These are phyloP conservation scores for Rhizophagus prolifer DNA, from an alignment of 192 early-diverging fungal species.

Conservation along the genomic window DNA sequence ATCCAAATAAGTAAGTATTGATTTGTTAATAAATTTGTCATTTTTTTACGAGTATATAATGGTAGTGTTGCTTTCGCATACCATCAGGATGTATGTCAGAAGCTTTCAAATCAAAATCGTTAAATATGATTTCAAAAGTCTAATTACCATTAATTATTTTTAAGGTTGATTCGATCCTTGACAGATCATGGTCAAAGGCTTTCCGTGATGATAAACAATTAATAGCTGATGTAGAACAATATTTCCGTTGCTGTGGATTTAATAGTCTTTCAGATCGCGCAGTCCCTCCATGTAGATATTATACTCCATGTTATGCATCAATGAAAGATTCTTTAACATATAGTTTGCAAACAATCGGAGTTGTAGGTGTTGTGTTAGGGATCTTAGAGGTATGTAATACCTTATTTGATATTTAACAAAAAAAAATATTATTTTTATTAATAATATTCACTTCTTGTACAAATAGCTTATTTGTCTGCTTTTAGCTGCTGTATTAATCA, in stretches of 20 bases:
- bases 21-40: neutral
- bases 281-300: neutral
- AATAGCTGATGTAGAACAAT: neutral
- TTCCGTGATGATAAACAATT: neutral
- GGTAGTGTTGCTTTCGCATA: neutral
- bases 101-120: neutral
- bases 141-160: neutral
- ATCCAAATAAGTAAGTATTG: neutral
- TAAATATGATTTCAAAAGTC: neutral
- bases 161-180: conserved; percentile 6
- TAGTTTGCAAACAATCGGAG: neutral
- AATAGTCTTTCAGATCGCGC: neutral
- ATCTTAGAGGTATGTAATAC: neutral
- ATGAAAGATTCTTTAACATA: neutral
- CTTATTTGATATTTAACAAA: neutral
- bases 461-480: neutral
- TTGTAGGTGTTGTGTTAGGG: neutral
- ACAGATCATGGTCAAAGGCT: neutral
- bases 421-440: neutral
- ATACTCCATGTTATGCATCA: neutral
- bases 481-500: neutral
- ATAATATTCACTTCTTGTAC: neutral
- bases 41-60: neutral
- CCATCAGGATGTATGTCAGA: neutral
- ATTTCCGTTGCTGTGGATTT: conserved; percentile 9